phyloP scores from a whole-genome alignment of 805 yeast species.

The Candida tibetensis region DNA sequence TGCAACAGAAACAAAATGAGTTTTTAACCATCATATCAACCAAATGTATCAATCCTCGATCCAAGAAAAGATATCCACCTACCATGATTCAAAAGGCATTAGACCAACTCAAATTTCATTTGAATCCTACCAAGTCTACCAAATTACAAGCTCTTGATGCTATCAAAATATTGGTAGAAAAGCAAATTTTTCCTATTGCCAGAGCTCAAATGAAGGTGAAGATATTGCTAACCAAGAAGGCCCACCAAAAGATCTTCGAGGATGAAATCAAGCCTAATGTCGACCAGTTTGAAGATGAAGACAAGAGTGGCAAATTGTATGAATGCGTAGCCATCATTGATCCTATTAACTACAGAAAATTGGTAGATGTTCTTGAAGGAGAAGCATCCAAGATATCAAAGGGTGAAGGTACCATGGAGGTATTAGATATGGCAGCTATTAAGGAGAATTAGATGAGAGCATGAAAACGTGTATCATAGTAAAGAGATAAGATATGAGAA shows the following conservation, averaged over 20 bases:
- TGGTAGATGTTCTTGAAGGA: slow-evolving; percentile 59
- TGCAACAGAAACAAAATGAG: slow-evolving; percentile 74
- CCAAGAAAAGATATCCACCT: slow-evolving; percentile 90
- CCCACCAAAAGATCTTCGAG: slow-evolving; percentile 40
- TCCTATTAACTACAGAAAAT: slow-evolving; percentile 74
- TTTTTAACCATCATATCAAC: slow-evolving; percentile 80
- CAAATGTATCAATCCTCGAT: slow-evolving; percentile 86
- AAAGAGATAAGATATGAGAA: too few relatives aligned
- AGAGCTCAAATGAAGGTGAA: slow-evolving; percentile 91
- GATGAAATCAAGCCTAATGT: slow-evolving; percentile 34
- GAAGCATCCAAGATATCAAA: slow-evolving; percentile 42
- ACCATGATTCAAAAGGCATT: slow-evolving; percentile 89
- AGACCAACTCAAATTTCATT: slow-evolving; percentile 72
- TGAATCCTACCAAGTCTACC: slow-evolving; percentile 69
- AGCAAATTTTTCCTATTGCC: slow-evolving; percentile 87
- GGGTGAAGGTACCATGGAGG: slow-evolving; percentile 71
- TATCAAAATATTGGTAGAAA: slow-evolving; percentile 68
- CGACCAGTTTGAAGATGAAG: slow-evolving; percentile 39
- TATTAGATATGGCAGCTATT: slow-evolving; percentile 85
- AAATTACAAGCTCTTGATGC: slow-evolving; percentile 92
- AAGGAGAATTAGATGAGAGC: slow-evolving; percentile 37
- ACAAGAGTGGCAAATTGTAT: slow-evolving; percentile 39
- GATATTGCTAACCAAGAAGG: slow-evolving; percentile 55
- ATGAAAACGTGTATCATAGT: not conserved
- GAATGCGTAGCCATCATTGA: slow-evolving; percentile 67